Percentiles rank a stretch among this genome's conserved stretches.
Evolutionary conservation across 2,329 filamentous ascomycete species (phyloP).

Genomic region (Byssothecium circinans): DNA sequence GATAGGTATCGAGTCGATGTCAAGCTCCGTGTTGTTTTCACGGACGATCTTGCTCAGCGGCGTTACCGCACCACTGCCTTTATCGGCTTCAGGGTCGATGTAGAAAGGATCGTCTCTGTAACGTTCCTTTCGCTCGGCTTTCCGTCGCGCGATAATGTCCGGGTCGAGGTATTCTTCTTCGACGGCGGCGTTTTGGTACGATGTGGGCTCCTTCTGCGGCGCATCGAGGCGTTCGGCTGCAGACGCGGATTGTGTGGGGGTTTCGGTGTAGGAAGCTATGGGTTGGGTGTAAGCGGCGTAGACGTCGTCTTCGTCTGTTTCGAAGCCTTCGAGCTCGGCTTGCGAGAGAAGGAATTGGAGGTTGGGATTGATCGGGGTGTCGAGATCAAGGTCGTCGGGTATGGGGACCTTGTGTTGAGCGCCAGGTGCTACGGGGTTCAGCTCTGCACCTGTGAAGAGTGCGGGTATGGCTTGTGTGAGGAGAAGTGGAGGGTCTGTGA

Average conservation of each 20-base stretch:
- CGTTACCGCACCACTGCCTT: slow-evolving; percentile 65
- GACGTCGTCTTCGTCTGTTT: slow-evolving; percentile 48
- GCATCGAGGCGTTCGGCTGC: slow-evolving; percentile 50
- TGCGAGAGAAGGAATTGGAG: slow-evolving; percentile 66
- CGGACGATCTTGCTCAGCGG: slow-evolving; percentile 75
- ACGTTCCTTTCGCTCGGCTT: slow-evolving; percentile 75
- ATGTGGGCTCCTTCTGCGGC: slow-evolving; percentile 38
- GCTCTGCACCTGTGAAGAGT: slow-evolving; percentile 80
- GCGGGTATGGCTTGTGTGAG: slow-evolving; percentile 89
- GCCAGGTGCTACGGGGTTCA: slow-evolving; percentile 83
- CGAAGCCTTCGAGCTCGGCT: slow-evolving; percentile 50
- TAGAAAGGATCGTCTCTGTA: slow-evolving; percentile 96
- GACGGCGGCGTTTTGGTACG: slow-evolving; percentile 49
- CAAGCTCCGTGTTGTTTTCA: slow-evolving; percentile 70
- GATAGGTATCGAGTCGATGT: slow-evolving; percentile 94
- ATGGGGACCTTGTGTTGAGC: slow-evolving; percentile 86
- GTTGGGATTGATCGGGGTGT: slow-evolving; percentile 78
- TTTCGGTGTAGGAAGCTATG: slow-evolving; percentile 26
- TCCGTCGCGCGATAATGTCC: slow-evolving; percentile 72
- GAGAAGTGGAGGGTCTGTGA: slow-evolving; percentile 75
- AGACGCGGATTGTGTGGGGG: slow-evolving; percentile 26
- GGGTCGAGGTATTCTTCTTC: slow-evolving; percentile 65
- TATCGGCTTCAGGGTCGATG: slow-evolving; percentile 60
- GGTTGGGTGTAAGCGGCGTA: slow-evolving; percentile 52
- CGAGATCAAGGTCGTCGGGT: slow-evolving; percentile 74